Evolutionary conservation across 108 stramenopile species (phyloP), one percentile per base, ranked within the genome.

Genomic region (Fragilaria crotonensis): DNA sequence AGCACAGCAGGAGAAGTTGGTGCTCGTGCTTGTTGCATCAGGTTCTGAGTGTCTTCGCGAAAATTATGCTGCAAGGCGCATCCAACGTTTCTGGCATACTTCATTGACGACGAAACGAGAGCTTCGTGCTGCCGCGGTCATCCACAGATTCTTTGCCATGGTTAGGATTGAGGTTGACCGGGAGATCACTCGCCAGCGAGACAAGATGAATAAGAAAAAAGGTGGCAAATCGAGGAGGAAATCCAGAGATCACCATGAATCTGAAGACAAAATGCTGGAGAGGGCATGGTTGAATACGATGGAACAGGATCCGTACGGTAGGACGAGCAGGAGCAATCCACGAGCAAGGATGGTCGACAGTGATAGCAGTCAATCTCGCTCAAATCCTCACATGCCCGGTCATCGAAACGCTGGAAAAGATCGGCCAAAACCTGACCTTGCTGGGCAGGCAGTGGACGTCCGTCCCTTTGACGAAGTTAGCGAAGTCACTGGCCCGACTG

Each of bases 61-160:
- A 68, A 66, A 64, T 54, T 80, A 70, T 63, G 74, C 90, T 33
- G 78, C 76, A 4, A 78, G 58, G 22, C 65, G 57, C 22, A 66
- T 91, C 45, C 86, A 88, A 58, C 66, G 76, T 18, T 81, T 75
- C 78, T 90, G 85, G 85, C 31, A 70, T 19, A 71, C 72, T 26
- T 70, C 71, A 20, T 33, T 81, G 48, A 74, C 67, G 48, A 70
- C 49, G 33, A 60, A 58, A 14, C 85, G 73, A 32, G 75, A 77
- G 53, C 68, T 76, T 44, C 51, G 63, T 45, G 88, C 88, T 33
- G 88, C 88, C 21, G 54, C 76, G 14, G 67, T 79, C 1, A 90
- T 90, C 41, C 79, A 90, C 50, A 52, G 82, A 21, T 90, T 90
- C 53, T 90, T 90, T 65, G 67, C 78, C 25, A 63, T 51, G 58